These are phyloP conservation scores for Strombidium stylifer DNA, from an alignment of 73 alveolate genomes.

Conservation along the genomic window DNA sequence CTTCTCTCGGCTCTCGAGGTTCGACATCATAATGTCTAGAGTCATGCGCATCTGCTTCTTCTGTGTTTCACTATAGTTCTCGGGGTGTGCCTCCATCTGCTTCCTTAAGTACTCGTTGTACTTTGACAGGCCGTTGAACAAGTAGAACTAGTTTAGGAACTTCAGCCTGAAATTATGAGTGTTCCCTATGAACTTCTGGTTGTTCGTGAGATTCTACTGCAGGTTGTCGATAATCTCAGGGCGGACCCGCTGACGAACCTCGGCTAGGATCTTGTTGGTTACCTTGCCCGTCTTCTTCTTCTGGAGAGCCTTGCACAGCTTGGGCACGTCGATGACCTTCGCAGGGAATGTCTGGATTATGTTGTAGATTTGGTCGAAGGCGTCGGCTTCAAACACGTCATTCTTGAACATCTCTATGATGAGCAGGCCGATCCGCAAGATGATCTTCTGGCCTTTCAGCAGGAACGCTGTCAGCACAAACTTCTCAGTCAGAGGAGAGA, in stretches of 20 bases:
- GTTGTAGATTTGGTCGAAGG: constrained; percentile 51
- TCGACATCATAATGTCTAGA: not conserved
- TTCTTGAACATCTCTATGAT: constrained; percentile 50
- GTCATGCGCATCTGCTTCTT: not conserved
- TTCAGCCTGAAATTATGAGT: not conserved
- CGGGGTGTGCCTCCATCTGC: not conserved
- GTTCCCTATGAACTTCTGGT: not conserved
- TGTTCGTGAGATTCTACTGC: not conserved
- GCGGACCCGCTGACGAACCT: not conserved
- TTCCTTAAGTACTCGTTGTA: too few relatives aligned
- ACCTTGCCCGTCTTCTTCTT: not conserved
- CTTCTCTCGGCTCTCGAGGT: not conserved
- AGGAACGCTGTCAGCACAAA: constrained; percentile 71
- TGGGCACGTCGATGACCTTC: constrained; percentile 12
- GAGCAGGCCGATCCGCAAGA: constrained; percentile 58
- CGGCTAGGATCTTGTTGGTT: not conserved
- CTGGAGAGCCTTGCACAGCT: constrained; percentile 18
- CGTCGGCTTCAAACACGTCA: constrained; percentile 32
- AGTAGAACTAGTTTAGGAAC: not conserved
- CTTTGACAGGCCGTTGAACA: not conserved
- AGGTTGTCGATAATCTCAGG: not conserved
- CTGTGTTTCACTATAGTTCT: not conserved
- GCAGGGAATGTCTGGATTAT: too few relatives aligned
- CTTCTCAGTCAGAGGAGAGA: constrained; percentile 51
- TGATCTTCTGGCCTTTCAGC: constrained; percentile 62